These are phyloP conservation scores for Westerdykella sp. DNA, from an alignment of 2,329 filamentous ascomycete genomes.

Conservation along the genomic window DNA sequence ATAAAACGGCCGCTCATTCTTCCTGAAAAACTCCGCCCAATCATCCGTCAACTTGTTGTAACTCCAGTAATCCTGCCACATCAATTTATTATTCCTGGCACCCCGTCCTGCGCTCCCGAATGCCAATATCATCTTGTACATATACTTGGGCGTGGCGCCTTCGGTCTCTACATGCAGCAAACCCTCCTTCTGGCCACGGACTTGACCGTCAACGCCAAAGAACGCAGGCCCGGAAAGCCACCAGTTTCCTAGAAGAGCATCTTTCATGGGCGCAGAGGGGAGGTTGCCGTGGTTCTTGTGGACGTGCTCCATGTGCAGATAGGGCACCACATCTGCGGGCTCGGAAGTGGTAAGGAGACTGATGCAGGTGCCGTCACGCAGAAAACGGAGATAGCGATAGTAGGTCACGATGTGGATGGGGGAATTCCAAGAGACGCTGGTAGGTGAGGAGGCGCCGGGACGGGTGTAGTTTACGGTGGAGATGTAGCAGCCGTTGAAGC, in stretches of 20 bases:
- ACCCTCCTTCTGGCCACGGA: conserved; percentile 25
- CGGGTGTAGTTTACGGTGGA: conserved; percentile 93
- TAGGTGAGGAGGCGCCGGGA: conserved; percentile 65
- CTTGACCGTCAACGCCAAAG: conserved; percentile 10
- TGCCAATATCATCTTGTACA: conserved; percentile 73
- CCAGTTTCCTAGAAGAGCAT: conserved; percentile 62
- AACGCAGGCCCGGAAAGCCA: conserved; percentile 50
- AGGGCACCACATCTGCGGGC: conserved; percentile 79
- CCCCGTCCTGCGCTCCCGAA: conserved; percentile 56
- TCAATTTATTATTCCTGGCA: conserved; percentile 75
- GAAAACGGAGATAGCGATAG: conserved; percentile 93
- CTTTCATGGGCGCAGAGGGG: conserved; percentile 56
- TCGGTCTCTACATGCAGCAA: conserved; percentile 75
- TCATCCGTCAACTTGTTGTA: conserved; percentile 87
- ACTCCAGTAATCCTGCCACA: conserved; percentile 86
- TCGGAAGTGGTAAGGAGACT: conserved; percentile 75
- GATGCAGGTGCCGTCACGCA: conserved; percentile 78
- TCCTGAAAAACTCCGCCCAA: conserved; percentile 71
- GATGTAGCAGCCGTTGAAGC: conserved; percentile 96
- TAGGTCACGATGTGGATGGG: conserved; percentile 96
- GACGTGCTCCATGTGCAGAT: conserved; percentile 67
- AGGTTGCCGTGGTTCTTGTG: conserved; percentile 40
- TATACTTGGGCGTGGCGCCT: conserved; percentile 70
- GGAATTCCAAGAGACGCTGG: conserved; percentile 65
- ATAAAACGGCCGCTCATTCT: conserved; percentile 56